Evolutionary conservation across 257 asterid species (phyloP).

Genomic region (Linderniella brevidens): DNA sequence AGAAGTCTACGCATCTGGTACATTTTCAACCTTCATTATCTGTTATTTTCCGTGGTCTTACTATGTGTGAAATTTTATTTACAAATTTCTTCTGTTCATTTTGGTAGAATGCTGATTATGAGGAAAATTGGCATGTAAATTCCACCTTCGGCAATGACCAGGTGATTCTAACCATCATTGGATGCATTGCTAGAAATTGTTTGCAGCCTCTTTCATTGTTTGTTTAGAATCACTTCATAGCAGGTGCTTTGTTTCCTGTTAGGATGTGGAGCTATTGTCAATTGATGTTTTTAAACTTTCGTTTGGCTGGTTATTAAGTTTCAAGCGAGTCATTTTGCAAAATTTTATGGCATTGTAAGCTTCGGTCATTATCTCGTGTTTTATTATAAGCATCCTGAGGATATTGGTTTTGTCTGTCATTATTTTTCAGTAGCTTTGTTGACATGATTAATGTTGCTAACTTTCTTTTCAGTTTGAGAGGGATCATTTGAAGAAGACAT

Average conservation of each 20-base stretch:
- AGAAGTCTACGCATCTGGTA: constrained; percentile 85
- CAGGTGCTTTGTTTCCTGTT: too few species aligned
- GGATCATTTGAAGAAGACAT: constrained; percentile 1
- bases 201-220: neutral
- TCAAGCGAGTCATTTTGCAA: constrained; percentile 15
- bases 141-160: constrained; percentile 63
- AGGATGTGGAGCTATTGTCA: too few species aligned
- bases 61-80: neutral
- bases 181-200: neutral
- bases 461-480: constrained; percentile 1
- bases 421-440: neutral
- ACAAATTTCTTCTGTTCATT: constrained; percentile 20
- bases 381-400: neutral
- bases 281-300: too few species aligned
- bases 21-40: constrained; percentile 4
- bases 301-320: too few species aligned
- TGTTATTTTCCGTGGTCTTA: constrained; percentile 7
- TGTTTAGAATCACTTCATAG: neutral
- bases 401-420: neutral
- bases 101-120: constrained; percentile 47
- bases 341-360: too few species aligned
- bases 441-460: neutral
- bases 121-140: constrained; percentile 63
- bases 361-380: too few species aligned
- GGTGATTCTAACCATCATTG: constrained; percentile 29